Evolutionary conservation across 2,329 filamentous ascomycete genomes (phyloP).

Genomic region (Colletotrichum neosansevieriae): DNA sequence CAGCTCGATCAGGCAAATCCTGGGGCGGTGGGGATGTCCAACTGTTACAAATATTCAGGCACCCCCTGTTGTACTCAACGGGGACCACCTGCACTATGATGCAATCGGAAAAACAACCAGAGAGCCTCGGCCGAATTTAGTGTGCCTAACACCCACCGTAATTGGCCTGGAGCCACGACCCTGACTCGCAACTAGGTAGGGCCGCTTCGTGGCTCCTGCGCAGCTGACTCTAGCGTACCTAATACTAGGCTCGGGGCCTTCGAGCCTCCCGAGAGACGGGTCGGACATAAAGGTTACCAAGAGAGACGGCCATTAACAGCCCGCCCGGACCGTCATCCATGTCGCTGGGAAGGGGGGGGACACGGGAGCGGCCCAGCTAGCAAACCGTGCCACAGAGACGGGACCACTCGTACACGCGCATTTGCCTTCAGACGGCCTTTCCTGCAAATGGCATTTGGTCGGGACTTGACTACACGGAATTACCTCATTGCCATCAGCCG

Average conservation of each 20-base stretch:
- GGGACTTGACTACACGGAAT: conserved; percentile 12
- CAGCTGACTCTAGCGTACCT: conserved; percentile 15
- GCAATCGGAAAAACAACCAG: conserved; percentile 17
- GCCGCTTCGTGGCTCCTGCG: conserved; percentile 12
- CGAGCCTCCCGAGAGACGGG: conserved; percentile 22
- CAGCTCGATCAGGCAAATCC: too few relatives aligned
- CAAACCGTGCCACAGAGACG: conserved; percentile 2
- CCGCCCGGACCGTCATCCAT: too few relatives aligned
- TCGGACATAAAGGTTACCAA: too few relatives aligned
- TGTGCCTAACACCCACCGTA: background rate
- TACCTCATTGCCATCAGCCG: conserved; percentile 32
- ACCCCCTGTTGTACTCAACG: too few relatives aligned
- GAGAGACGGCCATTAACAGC: too few relatives aligned
- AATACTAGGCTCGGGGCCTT: conserved; percentile 24
- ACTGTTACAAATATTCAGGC: background rate
- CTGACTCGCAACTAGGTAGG: background rate
- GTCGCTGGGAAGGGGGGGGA: background rate
- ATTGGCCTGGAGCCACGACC: conserved; percentile 2
- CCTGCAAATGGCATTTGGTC: background rate
- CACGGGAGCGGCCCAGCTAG: conserved; percentile 2
- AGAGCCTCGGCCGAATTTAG: conserved; percentile 3
- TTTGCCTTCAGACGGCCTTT: background rate
- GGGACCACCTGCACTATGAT: conserved; percentile 26
- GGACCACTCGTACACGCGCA: background rate
- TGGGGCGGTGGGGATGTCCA: too few relatives aligned